Conservation (phyloP, 1,284 basidiomycete species). For the Cutaneotrichosporon spelunceum region DNA sequence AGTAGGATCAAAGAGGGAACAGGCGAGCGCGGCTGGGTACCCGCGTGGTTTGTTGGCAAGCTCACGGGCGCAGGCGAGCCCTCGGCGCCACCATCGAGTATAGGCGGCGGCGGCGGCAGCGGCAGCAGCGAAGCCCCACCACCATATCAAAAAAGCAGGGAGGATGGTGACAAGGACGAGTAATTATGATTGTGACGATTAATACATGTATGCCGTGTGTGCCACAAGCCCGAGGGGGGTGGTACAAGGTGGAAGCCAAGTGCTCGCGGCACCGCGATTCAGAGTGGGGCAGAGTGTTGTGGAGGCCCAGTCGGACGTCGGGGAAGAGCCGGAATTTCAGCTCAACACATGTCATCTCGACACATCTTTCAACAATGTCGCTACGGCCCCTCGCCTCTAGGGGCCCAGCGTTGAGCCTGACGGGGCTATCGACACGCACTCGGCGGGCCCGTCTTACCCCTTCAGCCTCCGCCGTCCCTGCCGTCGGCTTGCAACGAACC, state of each 20-base stretch:
- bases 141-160: slow-evolving; percentile 3
- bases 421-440: background rate
- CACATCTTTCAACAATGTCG: slow-evolving; percentile 2
- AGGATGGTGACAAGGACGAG: background rate
- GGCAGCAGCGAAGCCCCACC: slow-evolving; percentile 1
- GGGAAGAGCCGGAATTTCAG: slow-evolving; percentile 4
- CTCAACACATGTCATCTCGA: background rate
- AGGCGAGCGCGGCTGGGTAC: slow-evolving; percentile 88
- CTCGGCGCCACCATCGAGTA: background rate
- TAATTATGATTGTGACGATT: slow-evolving; percentile 4
- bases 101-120: background rate
- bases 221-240: background rate
- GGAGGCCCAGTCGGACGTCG: slow-evolving; percentile 5
- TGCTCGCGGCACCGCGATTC: no score
- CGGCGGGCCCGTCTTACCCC: background rate
- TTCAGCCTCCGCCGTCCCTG: background rate
- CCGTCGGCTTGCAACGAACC: background rate
- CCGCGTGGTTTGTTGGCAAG: slow-evolving; percentile 55
- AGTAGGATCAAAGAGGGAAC: slow-evolving; percentile 73
- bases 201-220: slow-evolving; percentile 2
- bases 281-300: background rate
- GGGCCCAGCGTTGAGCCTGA: background rate
- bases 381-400: slow-evolving; percentile 1
- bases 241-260: no score
- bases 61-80: slow-evolving; percentile 1